Evolutionary conservation across 2,329 filamentous ascomycete genomes (phyloP), one percentile per base, ranked within the genome.

Genomic region (Colletotrichum liaoningense): DNA sequence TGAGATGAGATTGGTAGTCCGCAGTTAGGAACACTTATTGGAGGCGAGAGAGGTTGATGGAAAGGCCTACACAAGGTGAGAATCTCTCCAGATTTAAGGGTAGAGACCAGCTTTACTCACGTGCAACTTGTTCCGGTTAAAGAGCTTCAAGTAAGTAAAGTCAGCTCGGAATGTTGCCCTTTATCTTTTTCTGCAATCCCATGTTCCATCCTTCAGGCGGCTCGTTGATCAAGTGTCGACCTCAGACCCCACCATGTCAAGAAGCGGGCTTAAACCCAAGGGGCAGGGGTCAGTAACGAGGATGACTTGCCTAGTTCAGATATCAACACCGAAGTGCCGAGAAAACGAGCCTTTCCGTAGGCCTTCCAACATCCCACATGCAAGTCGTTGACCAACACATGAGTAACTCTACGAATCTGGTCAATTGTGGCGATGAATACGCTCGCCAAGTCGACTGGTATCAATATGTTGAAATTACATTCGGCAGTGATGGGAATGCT

Each of bases 241-340:
- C 55, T 55, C 55, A 26, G 28, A 35, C 33, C 5, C 68, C 68
- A 70, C 62, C 16, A 38, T 33, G 46, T 54, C 24, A 24, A 42
- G 28, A 11, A 26, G 62, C 55, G 9, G 54, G 30, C 24, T 66
- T 5, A 26, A 16, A 42, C 6, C 24, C 62, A 66, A 54, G 62
- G 56, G 12, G 59, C 68, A 67, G 63, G 68, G 68, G 28, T 60
- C 24, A n/a, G 26, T 16, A 8, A 24, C 49, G 59, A 54, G 60
- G 52, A n/a, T 33, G 59, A 42, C 38, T 69, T 64, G n/a, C 67
- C 59, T 60, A 24, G 57, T 38, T 57, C n/a, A 60, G 67, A 58
- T 58, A 60, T 35, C 52, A 57, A 24, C 67, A 69, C 67, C 67
- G 67, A 64, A 16, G n/a, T n/a, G 52, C 67, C 67, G 35, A 69